Evolutionary conservation across 2,329 filamentous ascomycete species (phyloP), one percentile per base, ranked within the genome.

Genomic region (Cryphonectria japonica): DNA sequence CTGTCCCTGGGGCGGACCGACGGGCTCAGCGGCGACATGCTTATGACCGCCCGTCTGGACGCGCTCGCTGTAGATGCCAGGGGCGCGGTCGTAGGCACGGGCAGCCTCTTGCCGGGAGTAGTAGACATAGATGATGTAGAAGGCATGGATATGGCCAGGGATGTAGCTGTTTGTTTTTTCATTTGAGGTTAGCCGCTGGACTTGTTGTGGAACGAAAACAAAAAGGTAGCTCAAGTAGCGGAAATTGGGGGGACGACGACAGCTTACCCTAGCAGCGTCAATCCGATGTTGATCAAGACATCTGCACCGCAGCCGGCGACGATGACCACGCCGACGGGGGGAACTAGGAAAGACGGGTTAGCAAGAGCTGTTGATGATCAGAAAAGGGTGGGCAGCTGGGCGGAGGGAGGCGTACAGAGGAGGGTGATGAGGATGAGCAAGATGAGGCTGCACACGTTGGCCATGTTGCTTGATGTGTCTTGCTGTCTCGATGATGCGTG

Each of bases 101-200:
- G 86, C 85, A 78, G 90, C 87, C 75, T 93, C 90, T 68, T 86
- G 87, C 54, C 91, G 91, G 76, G 93, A 88, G 80, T 91, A 95
- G 83, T 95, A 97, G 73, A 97, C 85, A 79, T 94, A 97, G 81
- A 94, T 89, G 73, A 94, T 75, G 79, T 95, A 96, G 80, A 95
- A 94, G 60, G 92, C 92, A 78, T 94, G 91, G 59, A 95, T 87
- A 75, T 94, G 91, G 9, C 93, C 93, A 0, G 93, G 93, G 66
- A 96, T 81, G 79, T 91, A 93, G n/a, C 88, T 89, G 71, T 69
- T 59, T 65, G 32, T 11, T 39, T 32, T 11, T 39, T 32, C 26
- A 41, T 43, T 43, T 3, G 16, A 59, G 5, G 29, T 59, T 29
- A 59, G 54, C 54, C 26, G 11, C 14, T 34, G 57, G 1, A 14